Evolutionary conservation across 768 basidiomycete genomes (phyloP).

Genomic region (Tricholoma furcatifolium): DNA sequence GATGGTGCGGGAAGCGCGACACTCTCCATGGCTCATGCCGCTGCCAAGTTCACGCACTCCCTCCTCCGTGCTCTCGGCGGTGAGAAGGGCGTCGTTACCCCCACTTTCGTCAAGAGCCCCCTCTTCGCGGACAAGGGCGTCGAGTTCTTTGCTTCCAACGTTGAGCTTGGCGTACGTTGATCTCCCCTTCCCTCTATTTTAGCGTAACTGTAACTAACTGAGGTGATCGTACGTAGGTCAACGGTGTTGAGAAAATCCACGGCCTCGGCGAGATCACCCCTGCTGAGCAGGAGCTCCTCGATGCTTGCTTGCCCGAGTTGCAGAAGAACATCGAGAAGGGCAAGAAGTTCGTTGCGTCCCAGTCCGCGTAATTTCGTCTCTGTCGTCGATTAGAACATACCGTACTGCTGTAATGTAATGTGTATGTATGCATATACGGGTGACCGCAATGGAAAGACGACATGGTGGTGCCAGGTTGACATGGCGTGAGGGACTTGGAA

Average conservation of each 20-base stretch:
- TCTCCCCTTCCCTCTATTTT: constrained; percentile 1
- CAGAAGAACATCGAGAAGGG: constrained; percentile 99
- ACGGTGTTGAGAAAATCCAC: constrained; percentile 94
- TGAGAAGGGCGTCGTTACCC: constrained; percentile 82
- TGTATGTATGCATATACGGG: no score
- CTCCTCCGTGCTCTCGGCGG: constrained; percentile 85
- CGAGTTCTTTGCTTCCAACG: constrained; percentile 91
- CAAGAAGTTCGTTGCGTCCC: constrained; percentile 61
- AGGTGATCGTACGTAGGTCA: constrained; percentile 40
- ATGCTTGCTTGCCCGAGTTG: constrained; percentile 86
- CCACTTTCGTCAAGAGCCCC: constrained; percentile 88
- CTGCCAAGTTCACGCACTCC: constrained; percentile 84
- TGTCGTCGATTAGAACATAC: background rate
- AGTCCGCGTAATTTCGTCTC: background rate
- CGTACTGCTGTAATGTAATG: no score
- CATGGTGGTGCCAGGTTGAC: no score
- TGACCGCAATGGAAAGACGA: no score
- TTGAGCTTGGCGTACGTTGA: constrained; percentile 86
- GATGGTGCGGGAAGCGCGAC: constrained; percentile 93
- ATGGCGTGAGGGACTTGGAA: no score
- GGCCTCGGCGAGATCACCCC: constrained; percentile 76
- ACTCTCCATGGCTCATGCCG: constrained; percentile 93
- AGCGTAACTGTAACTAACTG: constrained; percentile 2
- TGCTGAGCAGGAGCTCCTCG: constrained; percentile 84
- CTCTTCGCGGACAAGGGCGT: constrained; percentile 84